phyloP scores from a whole-genome alignment of 1,284 basidiomycete genomes.

The Cryptococcus deneoformans region DNA sequence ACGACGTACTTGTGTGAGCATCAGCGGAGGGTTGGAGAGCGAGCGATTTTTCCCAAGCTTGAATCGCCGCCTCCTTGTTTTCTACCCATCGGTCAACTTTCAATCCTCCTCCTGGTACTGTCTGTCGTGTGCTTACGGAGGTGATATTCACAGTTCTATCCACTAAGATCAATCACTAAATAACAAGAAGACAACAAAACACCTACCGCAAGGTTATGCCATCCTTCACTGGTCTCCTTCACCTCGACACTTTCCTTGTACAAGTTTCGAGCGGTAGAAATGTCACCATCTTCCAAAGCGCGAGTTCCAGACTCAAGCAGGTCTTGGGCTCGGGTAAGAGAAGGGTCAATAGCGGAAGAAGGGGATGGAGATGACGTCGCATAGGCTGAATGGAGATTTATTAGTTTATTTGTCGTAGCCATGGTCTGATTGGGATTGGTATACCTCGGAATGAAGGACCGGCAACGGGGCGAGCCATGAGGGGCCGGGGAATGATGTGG shows the following conservation, averaged over 20 bases:
- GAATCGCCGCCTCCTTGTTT: slow-evolving; percentile 79
- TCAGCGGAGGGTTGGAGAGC: slow-evolving; percentile 81
- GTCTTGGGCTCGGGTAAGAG: slow-evolving; percentile 73
- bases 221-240: slow-evolving; percentile 62
- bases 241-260: slow-evolving; percentile 80
- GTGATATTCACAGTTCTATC: slow-evolving; percentile 47
- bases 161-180: neutral
- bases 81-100: slow-evolving; percentile 53
- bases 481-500: neutral
- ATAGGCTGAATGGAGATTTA: slow-evolving; percentile 58
- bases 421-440: neutral
- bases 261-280: slow-evolving; percentile 70
- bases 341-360: slow-evolving; percentile 76
- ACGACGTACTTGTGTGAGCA: slow-evolving; percentile 79
- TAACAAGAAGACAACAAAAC: neutral
- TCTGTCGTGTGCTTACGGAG: slow-evolving; percentile 22
- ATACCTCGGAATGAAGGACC: neutral
- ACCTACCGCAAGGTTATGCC: slow-evolving; percentile 48
- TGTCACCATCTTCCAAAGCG: slow-evolving; percentile 85
- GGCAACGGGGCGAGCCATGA: neutral
- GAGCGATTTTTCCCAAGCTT: slow-evolving; percentile 83
- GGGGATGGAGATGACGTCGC: slow-evolving; percentile 78
- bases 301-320: slow-evolving; percentile 83
- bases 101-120: neutral
- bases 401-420: neutral